Conservation (phyloP, 495 filamentous ascomycete genomes). For the Mytilinidion resinicola region DNA sequence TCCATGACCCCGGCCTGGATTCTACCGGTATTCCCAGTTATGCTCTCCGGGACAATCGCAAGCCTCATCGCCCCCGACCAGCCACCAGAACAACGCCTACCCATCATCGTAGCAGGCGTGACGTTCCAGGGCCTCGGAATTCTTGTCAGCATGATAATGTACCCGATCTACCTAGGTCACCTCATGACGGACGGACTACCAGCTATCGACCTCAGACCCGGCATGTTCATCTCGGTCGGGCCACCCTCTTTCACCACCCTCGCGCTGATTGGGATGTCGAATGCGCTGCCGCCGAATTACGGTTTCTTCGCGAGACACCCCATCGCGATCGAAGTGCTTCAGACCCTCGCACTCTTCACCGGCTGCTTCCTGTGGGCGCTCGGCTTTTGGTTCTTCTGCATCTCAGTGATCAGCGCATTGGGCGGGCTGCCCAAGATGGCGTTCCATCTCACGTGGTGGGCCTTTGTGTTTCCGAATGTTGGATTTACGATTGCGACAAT, state of each 20-base stretch:
- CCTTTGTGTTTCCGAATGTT: conserved; percentile 54
- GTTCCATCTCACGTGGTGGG: conserved; percentile 53
- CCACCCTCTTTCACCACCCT: conserved; percentile 60
- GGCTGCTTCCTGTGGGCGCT: conserved; percentile 65
- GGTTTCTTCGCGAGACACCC: conserved; percentile 22
- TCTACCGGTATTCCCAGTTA: conserved; percentile 25
- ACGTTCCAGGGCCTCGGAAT: conserved; percentile 26
- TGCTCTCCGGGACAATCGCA: conserved; percentile 26
- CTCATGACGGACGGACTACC: conserved; percentile 56
- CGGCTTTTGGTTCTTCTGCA: conserved; percentile 62
- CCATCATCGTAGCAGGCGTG: conserved; percentile 20
- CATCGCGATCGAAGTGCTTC: conserved; percentile 37
- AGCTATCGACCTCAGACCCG: conserved; percentile 43
- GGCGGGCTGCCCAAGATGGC: conserved; percentile 45
- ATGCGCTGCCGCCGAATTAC: conserved; percentile 37
- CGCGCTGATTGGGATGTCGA: conserved; percentile 59
- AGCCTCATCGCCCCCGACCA: conserved; percentile 21
- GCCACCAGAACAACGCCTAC: conserved; percentile 10
- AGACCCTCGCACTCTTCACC: conserved; percentile 44
- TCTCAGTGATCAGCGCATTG: conserved; percentile 49
- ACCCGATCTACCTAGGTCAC: conserved; percentile 47
- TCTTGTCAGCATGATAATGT: conserved; percentile 20
- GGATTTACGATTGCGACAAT: conserved; percentile 47
- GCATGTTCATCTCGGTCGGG: conserved; percentile 67
- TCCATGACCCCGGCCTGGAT: conserved; percentile 27